Percentiles rank a stretch among this genome's conserved stretches.
phyloP scores from a whole-genome alignment of 106 monocot species.

The Posidonia australis region DNA sequence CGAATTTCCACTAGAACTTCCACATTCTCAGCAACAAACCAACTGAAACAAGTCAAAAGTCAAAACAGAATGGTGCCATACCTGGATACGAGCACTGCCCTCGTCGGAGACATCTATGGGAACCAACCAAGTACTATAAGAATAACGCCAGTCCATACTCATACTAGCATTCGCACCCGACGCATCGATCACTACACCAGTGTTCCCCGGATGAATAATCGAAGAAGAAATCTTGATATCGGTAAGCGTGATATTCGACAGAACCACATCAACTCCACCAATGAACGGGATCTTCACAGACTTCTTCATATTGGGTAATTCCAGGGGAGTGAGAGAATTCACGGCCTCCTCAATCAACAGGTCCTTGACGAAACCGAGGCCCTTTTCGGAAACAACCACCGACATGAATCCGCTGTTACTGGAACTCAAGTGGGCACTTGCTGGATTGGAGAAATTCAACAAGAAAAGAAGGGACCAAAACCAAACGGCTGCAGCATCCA shows the following conservation, averaged over 20 bases:
- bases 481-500: too few species aligned
- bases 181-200: conserved; percentile 47
- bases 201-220: conserved; percentile 32
- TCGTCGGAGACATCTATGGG: conserved; percentile 43
- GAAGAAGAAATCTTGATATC: conserved; percentile 40
- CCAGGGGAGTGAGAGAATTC: conserved; percentile 31
- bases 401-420: conserved; percentile 32
- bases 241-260: conserved; percentile 46
- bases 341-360: conserved; percentile 50
- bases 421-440: conserved; percentile 13
- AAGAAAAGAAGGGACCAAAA: conserved; percentile 10
- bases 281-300: conserved; percentile 48
- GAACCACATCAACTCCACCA: conserved; percentile 33
- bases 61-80: not conserved
- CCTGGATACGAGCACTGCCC: conserved; percentile 59
- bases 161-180: conserved; percentile 31
- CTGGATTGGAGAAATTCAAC: conserved; percentile 9
- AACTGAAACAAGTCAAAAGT: not conserved
- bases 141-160: conserved; percentile 50
- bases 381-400: conserved; percentile 48
- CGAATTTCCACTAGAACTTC: too few species aligned
- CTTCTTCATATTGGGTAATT: conserved; percentile 55
- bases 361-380: conserved; percentile 67
- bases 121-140: conserved; percentile 45
- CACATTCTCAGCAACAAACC: not conserved